These are phyloP conservation scores for Blattamonas nauphoetae DNA, from an alignment of 78 protist genomes.

Conservation along the genomic window DNA sequence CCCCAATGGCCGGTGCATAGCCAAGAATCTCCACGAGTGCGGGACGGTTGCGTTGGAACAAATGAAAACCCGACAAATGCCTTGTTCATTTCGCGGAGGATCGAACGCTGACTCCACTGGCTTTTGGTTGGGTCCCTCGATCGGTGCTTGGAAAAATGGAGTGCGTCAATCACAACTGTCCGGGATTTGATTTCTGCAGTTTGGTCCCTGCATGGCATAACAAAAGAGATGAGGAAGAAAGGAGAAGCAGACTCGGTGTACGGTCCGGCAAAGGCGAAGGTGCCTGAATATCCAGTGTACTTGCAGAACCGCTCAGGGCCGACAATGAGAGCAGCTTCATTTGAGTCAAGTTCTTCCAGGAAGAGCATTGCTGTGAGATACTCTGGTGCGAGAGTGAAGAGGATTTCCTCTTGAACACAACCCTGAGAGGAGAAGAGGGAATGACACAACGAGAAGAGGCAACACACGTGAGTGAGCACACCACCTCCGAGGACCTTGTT, in stretches of 20 bases:
- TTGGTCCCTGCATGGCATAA: no score
- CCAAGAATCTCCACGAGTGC: background rate
- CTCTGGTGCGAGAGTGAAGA: slow-evolving; percentile 5
- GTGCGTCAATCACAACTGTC: no score
- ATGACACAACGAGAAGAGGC: background rate
- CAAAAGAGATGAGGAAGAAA: no score
- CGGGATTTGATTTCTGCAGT: no score
- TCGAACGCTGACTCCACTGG: background rate
- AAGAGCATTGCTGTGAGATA: background rate
- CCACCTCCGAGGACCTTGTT: background rate
- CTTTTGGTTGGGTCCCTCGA: background rate
- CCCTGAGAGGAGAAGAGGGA: background rate
- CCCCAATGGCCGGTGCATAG: background rate
- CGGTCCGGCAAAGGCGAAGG: background rate
- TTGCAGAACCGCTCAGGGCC: slow-evolving; percentile 3
- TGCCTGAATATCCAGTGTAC: background rate
- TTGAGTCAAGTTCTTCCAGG: background rate
- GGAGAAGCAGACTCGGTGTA: no score
- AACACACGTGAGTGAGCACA: background rate
- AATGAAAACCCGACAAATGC: background rate
- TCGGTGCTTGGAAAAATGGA: no score
- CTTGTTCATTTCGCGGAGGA: background rate
- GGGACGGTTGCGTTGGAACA: no score
- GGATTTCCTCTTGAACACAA: slow-evolving; percentile 6
- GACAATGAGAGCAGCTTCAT: background rate